These are phyloP conservation scores for Cicer chorassanicum DNA, from an alignment of 306 rosid species.

Conservation along the genomic window DNA sequence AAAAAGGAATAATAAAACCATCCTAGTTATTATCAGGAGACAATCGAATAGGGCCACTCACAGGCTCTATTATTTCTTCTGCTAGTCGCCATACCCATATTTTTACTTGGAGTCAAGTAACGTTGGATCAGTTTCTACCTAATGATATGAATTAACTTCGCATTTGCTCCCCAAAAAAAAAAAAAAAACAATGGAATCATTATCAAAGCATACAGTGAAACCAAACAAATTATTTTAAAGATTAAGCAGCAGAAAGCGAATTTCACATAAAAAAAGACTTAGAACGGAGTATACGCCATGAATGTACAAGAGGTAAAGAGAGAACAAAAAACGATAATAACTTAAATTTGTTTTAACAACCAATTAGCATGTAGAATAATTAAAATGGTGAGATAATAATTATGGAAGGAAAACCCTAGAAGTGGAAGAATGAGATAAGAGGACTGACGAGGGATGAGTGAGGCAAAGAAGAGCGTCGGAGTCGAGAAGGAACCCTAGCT, in stretches of 20 bases:
- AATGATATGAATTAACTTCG: neutral
- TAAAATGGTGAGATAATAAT: neutral
- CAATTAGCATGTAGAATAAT: too few species aligned
- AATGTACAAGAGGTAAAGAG: neutral
- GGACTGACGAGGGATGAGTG: conserved; percentile 43
- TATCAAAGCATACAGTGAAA: conserved; percentile 20
- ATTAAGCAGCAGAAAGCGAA: conserved; percentile 10
- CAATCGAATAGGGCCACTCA: too few species aligned
- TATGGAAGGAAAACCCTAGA: conserved; percentile 35
- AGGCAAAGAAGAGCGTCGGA: conserved; percentile 8
- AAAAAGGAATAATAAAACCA: neutral
- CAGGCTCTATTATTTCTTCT: too few species aligned
- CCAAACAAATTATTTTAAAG: neutral
- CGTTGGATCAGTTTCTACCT: neutral
- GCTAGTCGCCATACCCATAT: too few species aligned
- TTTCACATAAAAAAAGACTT: neutral
- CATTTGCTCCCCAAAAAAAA: neutral
- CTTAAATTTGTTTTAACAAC: too few species aligned
- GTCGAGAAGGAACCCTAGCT: conserved; percentile 36
- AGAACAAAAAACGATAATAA: neutral
- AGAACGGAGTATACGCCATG: neutral
- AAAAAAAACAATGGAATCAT: neutral
- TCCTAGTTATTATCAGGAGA: too few species aligned
- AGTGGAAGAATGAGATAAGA: conserved; percentile 19
- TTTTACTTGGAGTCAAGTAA: neutral